phyloP scores from a whole-genome alignment of 352 stramenopile species.

The Aphanomyces astaci region DNA sequence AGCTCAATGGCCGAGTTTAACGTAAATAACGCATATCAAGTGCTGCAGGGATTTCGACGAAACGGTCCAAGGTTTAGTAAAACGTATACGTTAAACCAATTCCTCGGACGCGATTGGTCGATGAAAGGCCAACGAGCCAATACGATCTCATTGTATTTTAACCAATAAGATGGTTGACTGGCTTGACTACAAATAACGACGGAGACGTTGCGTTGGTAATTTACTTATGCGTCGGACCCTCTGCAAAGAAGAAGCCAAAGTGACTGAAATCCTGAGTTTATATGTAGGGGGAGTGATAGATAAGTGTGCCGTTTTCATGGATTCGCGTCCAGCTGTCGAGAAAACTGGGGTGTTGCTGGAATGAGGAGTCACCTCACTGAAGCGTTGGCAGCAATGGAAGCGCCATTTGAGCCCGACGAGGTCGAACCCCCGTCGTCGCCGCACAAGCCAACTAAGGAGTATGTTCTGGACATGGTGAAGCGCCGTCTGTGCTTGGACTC shows the following conservation, averaged over 20 bases:
- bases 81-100: no score
- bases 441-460: slow-evolving; percentile 14
- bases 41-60: no score
- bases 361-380: slow-evolving; percentile 20
- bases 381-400: slow-evolving; percentile 11
- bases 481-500: slow-evolving; percentile 29
- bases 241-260: background rate
- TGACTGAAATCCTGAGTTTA: background rate
- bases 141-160: background rate
- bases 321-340: background rate
- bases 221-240: background rate
- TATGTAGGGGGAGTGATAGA: background rate
- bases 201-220: background rate
- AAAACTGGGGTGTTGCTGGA: background rate
- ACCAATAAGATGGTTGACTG: background rate
- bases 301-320: background rate
- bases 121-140: background rate
- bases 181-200: background rate
- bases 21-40: no score
- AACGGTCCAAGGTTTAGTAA: no score
- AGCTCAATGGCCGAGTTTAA: no score
- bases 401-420: background rate
- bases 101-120: background rate
- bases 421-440: background rate
- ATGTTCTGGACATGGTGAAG: slow-evolving; percentile 11